phyloP scores from a whole-genome alignment of 805 yeast genomes.

The Lachancea sp. region DNA sequence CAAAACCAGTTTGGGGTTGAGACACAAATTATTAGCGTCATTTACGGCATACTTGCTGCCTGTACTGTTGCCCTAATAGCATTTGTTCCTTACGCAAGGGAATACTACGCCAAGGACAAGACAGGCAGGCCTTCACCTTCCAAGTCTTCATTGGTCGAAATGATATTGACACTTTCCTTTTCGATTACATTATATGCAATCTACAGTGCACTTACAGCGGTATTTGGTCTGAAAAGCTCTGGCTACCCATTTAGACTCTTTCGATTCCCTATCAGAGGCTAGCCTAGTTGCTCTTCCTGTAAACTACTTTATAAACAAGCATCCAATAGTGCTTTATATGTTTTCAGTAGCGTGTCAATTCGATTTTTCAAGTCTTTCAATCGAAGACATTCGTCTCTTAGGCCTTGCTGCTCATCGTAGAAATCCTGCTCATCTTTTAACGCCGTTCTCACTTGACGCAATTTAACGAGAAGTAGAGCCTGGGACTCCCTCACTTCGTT shows the following conservation, averaged over 20 bases:
- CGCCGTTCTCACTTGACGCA: constrained; percentile 22
- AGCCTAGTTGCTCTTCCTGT: constrained; percentile 2
- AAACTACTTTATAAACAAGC: constrained; percentile 2
- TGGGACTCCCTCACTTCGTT: constrained; percentile 30
- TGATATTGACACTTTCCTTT: constrained; percentile 43
- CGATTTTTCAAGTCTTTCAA: constrained; percentile 15
- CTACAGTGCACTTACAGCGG: constrained; percentile 56
- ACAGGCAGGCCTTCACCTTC: constrained; percentile 31
- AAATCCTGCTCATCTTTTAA: constrained; percentile 20
- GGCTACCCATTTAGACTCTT: constrained; percentile 72
- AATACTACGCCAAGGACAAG: constrained; percentile 29
- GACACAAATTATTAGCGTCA: constrained; percentile 73
- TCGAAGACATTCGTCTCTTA: constrained; percentile 10
- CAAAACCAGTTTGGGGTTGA: constrained; percentile 79
- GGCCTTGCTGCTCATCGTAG: constrained; percentile 14
- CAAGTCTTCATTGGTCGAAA: constrained; percentile 33
- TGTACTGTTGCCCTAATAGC: constrained; percentile 52
- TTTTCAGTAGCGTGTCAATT: constrained; percentile 9
- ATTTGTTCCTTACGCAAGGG: constrained; percentile 40
- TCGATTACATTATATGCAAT: constrained; percentile 43
- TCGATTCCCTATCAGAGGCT: constrained; percentile 22
- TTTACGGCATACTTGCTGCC: constrained; percentile 65
- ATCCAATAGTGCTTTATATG: constrained; percentile 10
- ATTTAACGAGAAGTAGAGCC: constrained; percentile 23
- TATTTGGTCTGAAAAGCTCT: constrained; percentile 63